A percentile compares a stretch with the other conserved stretches of the same genome.
Conservation (phyloP, 108 stramenopile species). For the Pseudonitzschia pungens region DNA sequence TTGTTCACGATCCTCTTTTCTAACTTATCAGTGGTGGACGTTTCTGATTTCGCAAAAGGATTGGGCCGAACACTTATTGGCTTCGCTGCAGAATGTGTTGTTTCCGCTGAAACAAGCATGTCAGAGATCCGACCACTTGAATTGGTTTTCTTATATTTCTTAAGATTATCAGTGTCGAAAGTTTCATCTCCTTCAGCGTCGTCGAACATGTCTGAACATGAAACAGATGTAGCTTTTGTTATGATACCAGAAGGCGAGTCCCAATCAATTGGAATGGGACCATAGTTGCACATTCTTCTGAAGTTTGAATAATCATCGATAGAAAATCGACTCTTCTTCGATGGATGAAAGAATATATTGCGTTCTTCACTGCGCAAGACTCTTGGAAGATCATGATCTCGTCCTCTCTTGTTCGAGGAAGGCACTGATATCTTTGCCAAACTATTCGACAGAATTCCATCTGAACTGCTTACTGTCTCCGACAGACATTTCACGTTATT, state of each 20-base stretch:
- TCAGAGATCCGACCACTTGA: slow-evolving; percentile 21
- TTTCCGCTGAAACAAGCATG: slow-evolving; percentile 20
- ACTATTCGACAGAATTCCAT: neutral
- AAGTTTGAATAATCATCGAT: neutral
- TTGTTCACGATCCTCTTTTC: neutral
- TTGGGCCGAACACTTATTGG: neutral
- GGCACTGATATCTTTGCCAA: too few species aligned
- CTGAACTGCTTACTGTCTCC: neutral
- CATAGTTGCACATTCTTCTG: neutral
- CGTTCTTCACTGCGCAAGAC: neutral
- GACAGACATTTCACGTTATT: neutral
- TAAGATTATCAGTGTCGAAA: slow-evolving; percentile 13
- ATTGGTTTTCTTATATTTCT: neutral
- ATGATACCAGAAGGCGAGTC: neutral
- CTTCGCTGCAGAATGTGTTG: neutral
- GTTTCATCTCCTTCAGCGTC: slow-evolving; percentile 34
- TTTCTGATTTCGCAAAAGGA: neutral
- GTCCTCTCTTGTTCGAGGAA: neutral
- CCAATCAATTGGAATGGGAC: neutral
- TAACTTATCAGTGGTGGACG: neutral
- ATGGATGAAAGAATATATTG: neutral
- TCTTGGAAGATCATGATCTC: neutral
- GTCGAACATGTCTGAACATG: slow-evolving; percentile 27
- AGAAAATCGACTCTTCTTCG: neutral
- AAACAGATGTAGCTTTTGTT: neutral